Evolutionary conservation across 805 yeast species (phyloP), one percentile per base, ranked within the genome.

Genomic region (Ogataea ramenticola): DNA sequence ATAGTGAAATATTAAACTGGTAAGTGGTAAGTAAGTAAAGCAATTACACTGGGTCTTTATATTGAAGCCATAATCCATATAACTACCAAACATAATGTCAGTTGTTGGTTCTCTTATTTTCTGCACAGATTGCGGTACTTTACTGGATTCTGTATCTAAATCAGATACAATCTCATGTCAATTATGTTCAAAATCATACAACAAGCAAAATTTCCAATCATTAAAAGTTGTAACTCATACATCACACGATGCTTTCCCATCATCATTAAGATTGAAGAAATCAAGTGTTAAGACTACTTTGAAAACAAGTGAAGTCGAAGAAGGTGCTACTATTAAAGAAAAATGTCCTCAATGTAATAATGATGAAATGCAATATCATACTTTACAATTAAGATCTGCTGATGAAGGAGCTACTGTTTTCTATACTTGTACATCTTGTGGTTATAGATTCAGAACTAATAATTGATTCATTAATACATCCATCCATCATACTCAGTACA

Each of bases 321-420:
- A 89, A 48, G 99, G 98, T 50, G 99, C 99, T 34, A 85, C 95
- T 12, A 93, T 93, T 63, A 86, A 90, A 63, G 99, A 93, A 65
- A 90, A 86, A 60, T 93, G 99, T 73, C 98, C 98, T n/a, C 80
- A 90, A 65, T 93, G 99, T 77, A 96, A 96, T 41, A 78, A 90
- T 66, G 97, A 93, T 60, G 97, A 93, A 66, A 95, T 95, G 99
- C 90, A 82, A 62, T 93, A 91, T 63, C 98, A 93, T 61, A 93
- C 99, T 4, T 71, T 93, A 53, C 99, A 93, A 67, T 75, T 93
- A 55, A 81, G 99, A 68, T 86, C 96, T 43, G 99, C 99, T 1
- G 99, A 93, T 74, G 99, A 93, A 75, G 99, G 99, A 75, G 96
- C 99, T 26, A 93, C 99, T 10, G 98, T 93, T 31, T 93, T 93